Evolutionary conservation across 352 stramenopile species (phyloP).

Genomic region (Phytophthora crassamura): DNA sequence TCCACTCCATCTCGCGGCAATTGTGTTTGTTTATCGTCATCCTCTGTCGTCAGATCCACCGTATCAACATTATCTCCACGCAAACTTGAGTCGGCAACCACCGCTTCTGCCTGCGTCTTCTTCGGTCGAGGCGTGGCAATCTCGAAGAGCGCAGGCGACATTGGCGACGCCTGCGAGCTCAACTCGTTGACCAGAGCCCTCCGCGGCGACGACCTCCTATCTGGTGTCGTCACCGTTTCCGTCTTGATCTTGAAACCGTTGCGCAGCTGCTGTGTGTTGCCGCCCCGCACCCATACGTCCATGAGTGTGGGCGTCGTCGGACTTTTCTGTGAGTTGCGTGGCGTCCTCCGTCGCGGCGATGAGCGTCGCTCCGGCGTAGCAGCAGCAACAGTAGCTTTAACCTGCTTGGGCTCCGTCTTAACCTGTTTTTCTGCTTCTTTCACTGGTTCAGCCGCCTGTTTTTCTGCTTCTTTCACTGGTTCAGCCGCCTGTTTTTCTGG

Average conservation of each 20-base stretch:
- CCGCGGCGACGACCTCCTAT: conserved; percentile 24
- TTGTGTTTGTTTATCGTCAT: no score
- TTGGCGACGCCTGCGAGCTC: conserved; percentile 23
- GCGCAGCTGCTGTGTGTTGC: conserved; percentile 10
- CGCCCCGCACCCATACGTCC: conserved; percentile 21
- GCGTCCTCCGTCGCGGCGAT: conserved; percentile 16
- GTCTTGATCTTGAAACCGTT: conserved; percentile 23
- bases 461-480: neutral
- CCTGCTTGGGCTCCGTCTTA: conserved; percentile 8
- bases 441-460: no score
- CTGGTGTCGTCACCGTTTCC: conserved; percentile 12
- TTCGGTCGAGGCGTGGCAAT: conserved; percentile 12
- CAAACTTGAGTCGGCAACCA: neutral
- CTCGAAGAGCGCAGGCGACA: conserved; percentile 41
- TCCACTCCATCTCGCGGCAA: no score
- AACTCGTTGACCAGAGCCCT: conserved; percentile 11
- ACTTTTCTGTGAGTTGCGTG: conserved; percentile 17
- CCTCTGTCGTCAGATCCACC: no score
- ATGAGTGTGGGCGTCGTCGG: conserved; percentile 19
- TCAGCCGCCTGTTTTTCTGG: neutral
- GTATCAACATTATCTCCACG: neutral
- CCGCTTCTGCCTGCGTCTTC: neutral
- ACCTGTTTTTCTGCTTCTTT: conserved; percentile 1
- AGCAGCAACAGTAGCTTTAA: conserved; percentile 4
- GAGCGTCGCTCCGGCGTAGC: conserved; percentile 10